Conservation (phyloP, 1,284 basidiomycete genomes). For the Chiua sp. region DNA sequence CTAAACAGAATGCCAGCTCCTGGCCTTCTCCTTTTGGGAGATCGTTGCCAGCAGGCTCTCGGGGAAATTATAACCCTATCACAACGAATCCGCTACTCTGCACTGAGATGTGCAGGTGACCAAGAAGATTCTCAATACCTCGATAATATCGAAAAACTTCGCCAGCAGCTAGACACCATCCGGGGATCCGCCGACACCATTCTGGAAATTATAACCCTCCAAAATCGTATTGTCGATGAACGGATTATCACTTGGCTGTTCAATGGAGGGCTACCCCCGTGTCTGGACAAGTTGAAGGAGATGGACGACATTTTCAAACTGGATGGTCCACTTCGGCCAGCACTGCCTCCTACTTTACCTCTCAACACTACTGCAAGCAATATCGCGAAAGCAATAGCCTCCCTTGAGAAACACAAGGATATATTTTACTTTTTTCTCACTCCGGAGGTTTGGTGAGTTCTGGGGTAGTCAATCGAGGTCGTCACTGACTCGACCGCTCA, state of each 20-base stretch:
- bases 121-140: not conserved
- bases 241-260: not conserved
- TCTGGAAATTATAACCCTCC: not conserved
- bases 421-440: not conserved
- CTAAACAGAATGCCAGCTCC: no score
- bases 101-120: not conserved
- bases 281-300: not conserved
- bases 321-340: not conserved
- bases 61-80: not conserved
- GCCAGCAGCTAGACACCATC: not conserved
- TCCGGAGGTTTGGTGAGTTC: not conserved
- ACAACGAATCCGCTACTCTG: not conserved
- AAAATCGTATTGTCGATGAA: not conserved
- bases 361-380: not conserved
- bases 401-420: not conserved
- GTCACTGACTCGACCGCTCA: not conserved
- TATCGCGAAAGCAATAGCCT: not conserved
- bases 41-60: not conserved
- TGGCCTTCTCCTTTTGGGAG: not conserved
- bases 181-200: not conserved
- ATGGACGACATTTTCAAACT: not conserved
- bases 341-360: not conserved
- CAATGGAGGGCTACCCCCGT: not conserved
- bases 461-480: not conserved
- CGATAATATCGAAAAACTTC: not conserved